Evolutionary conservation across 768 basidiomycete species (phyloP), one percentile per base, ranked within the genome.

Genomic region (Leccinum variicolor): DNA sequence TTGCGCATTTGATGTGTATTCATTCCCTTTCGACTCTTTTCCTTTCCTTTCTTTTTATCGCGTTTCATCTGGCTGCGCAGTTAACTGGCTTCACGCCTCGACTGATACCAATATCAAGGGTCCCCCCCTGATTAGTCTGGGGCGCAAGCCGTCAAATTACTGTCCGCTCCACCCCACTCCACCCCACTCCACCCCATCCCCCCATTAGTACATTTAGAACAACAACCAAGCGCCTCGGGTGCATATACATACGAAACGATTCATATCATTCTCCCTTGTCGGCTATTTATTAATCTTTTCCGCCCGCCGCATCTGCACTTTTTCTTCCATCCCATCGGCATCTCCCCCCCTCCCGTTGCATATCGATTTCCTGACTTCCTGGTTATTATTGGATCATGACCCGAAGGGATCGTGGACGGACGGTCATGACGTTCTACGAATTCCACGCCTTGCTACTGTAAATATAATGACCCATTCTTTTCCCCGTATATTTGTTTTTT

Each of bases 101-200:
- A 46, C 28, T 25, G 13, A 58, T 34, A 53, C 54, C 56, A 43
- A 14, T 53, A 36, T 57, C 52, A 59, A 53, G 55, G 45, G 21
- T 39, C 19, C 25, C 45, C 45, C 52, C 17, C 41, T 13, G 46
- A 21, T 51, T 9, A 4, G 7, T 33, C 17, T 47, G 26, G 39
- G 39, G 39, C 19, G 55, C 52, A 31, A 46, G 21, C 39, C 41
- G 19, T 31, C 53, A 3, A 48, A n/a, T n/a, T 3, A 15, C 39
- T 39, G 39, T 9, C 9, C 2, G 17, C 39, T 39, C 39, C 39
- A 39, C 39, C n/a, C 9, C 17, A 3, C 36, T 17, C 36, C 36
- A 36, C 36, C 34, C 14, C 6, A 15, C 34, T 39, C 39, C n/a
- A 39, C 8, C 6, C 33, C 33, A 34, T 15, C 14, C 39, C 17